Conservation (phyloP, 805 yeast species). For the Candida khao-thaluensis region DNA sequence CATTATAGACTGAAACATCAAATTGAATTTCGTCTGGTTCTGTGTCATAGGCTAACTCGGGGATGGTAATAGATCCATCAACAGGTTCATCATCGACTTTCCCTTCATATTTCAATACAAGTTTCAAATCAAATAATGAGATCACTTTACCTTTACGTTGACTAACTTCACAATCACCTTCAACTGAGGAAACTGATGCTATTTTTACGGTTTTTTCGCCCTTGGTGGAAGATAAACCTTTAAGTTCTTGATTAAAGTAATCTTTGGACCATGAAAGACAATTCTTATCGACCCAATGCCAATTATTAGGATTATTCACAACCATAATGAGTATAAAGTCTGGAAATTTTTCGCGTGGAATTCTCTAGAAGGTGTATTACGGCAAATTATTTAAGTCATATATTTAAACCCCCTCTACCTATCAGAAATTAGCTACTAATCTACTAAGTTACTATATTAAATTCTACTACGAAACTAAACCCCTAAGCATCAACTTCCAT, state of each 20-base stretch:
- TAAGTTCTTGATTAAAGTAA: constrained; percentile 65
- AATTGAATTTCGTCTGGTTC: constrained; percentile 85
- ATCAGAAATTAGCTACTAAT: no score
- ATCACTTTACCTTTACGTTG: constrained; percentile 97
- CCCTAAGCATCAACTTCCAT: constrained; percentile 47
- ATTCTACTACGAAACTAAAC: no score
- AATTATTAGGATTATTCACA: constrained; percentile 93
- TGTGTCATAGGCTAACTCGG: constrained; percentile 93
- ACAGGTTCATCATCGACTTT: constrained; percentile 37
- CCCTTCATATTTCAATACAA: constrained; percentile 52
- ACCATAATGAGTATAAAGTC: constrained; percentile 59
- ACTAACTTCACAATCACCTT: constrained; percentile 96
- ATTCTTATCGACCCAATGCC: constrained; percentile 99
- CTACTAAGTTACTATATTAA: no score
- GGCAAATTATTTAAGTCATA: no score
- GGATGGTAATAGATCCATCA: constrained; percentile 75
- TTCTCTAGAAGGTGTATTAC: no score
- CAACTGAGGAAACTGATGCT: constrained; percentile 55
- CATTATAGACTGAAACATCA: constrained; percentile 64
- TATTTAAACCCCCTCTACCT: no score
- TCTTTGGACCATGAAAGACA: constrained; percentile 87
- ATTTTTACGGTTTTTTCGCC: constrained; percentile 38
- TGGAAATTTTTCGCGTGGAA: not conserved
- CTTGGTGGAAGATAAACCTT: constrained; percentile 43
- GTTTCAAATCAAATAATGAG: constrained; percentile 77